Evolutionary conservation across 768 basidiomycete genomes (phyloP).

Genomic region (Coprinopsis strossmayeri): DNA sequence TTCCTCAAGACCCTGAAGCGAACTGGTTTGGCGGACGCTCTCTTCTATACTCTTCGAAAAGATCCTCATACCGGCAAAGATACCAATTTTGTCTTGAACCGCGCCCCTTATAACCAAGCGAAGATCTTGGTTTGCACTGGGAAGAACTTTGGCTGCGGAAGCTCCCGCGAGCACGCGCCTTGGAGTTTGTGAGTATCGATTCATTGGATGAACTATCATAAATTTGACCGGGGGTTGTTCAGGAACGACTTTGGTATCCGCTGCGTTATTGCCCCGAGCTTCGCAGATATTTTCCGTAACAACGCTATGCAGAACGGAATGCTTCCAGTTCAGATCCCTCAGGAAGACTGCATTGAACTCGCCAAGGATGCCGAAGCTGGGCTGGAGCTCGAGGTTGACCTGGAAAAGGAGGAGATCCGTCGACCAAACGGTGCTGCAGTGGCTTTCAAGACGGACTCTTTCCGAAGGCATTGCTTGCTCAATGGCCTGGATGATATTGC

Average conservation of each 20-base stretch:
- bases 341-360: conserved; percentile 63
- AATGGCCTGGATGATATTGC: conserved; percentile 97
- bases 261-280: conserved; percentile 81
- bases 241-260: conserved; percentile 83
- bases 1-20: conserved; percentile 90
- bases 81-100: conserved; percentile 83
- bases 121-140: conserved; percentile 82
- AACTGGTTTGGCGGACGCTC: conserved; percentile 76
- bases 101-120: conserved; percentile 65
- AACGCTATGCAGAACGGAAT: conserved; percentile 94
- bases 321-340: conserved; percentile 71
- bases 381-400: conserved; percentile 74
- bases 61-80: conserved; percentile 72
- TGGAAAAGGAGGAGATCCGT: conserved; percentile 74
- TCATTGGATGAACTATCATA: not conserved
- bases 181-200: conserved; percentile 64
- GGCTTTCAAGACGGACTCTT: conserved; percentile 77
- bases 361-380: conserved; percentile 73
- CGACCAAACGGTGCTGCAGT: conserved; percentile 71
- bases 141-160: conserved; percentile 87
- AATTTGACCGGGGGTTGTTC: not conserved
- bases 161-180: conserved; percentile 87
- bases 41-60: conserved; percentile 79
- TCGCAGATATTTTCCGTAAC: conserved; percentile 86
- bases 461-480: conserved; percentile 89